These are phyloP conservation scores for Elaeis guineensis DNA, from an alignment of 176 grass and related monocot genomes.

Conservation along the genomic window DNA sequence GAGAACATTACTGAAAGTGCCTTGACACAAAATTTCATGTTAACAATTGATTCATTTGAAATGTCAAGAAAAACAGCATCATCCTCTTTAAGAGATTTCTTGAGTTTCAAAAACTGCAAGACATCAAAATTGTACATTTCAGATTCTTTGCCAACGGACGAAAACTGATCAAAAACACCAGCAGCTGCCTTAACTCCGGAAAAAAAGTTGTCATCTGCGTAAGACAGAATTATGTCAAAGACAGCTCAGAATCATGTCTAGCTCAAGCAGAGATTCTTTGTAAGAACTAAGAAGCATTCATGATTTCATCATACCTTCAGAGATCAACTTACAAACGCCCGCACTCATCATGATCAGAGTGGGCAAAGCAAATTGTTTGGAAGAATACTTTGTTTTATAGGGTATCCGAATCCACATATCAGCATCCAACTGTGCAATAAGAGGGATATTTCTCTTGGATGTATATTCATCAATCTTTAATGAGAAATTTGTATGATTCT, in stretches of 20 bases:
- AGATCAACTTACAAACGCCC: slow-evolving; percentile 50
- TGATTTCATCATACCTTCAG: slow-evolving; percentile 46
- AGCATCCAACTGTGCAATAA: slow-evolving; percentile 71
- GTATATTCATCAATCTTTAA: slow-evolving; percentile 51
- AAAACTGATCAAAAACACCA: slow-evolving; percentile 52
- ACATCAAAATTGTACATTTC: slow-evolving; percentile 60
- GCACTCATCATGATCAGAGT: slow-evolving; percentile 61
- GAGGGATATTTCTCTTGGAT: slow-evolving; percentile 38
- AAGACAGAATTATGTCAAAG: slow-evolving; percentile 8
- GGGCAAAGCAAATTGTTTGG: slow-evolving; percentile 33
- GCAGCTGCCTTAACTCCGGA: slow-evolving; percentile 38
- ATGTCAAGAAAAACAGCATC: slow-evolving; percentile 25
- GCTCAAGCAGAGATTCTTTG: too few species aligned
- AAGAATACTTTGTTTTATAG: slow-evolving; percentile 28
- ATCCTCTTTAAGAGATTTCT: slow-evolving; percentile 24
- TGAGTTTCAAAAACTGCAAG: slow-evolving; percentile 48
- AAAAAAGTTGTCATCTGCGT: slow-evolving; percentile 68
- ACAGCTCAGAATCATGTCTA: too few species aligned
- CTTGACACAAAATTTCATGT: slow-evolving; percentile 54
- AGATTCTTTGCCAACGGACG: slow-evolving; percentile 54
- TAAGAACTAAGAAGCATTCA: too few species aligned
- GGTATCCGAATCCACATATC: slow-evolving; percentile 77
- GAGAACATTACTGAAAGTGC: slow-evolving; percentile 45
- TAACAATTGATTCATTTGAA: slow-evolving; percentile 33
- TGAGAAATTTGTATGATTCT: slow-evolving; percentile 30